A percentile compares a stretch with the other conserved stretches of the same genome.
Conservation (phyloP, 305 asterid species). For the Solanum hybrid region DNA sequence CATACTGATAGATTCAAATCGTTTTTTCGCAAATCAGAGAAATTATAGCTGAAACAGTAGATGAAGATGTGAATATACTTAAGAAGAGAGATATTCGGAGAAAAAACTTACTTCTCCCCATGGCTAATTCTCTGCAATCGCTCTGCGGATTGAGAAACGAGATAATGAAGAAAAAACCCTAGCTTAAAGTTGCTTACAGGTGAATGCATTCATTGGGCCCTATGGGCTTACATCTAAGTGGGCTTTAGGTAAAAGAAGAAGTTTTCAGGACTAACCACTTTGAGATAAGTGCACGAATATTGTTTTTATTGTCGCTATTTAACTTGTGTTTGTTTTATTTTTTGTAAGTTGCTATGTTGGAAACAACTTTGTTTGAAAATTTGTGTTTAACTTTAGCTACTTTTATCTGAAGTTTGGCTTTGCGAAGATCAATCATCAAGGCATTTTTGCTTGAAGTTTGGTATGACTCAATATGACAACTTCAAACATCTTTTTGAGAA, state of each 20-base stretch:
- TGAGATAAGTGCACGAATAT: neutral
- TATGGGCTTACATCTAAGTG: neutral
- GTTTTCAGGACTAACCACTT: neutral
- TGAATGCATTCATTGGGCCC: neutral
- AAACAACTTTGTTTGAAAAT: neutral
- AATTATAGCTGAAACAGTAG: neutral
- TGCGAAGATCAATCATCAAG: neutral
- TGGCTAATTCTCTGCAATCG: neutral
- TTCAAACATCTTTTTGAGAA: neutral
- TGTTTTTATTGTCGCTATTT: too few species aligned
- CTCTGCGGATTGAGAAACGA: neutral
- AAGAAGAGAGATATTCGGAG: neutral
- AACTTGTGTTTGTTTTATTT: too few species aligned
- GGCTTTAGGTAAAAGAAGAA: neutral
- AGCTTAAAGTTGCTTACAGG: neutral
- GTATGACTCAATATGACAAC: neutral
- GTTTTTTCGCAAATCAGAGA: neutral
- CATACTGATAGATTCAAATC: neutral
- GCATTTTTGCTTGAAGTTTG: neutral
- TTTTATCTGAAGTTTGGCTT: too few species aligned
- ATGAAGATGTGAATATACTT: neutral
- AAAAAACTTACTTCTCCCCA: neutral
- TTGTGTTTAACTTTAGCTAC: too few species aligned
- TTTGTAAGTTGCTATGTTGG: neutral
- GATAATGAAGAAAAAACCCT: neutral